Evolutionary conservation across 2,329 filamentous ascomycete species (phyloP).

Genomic region (Capronia coronata): DNA sequence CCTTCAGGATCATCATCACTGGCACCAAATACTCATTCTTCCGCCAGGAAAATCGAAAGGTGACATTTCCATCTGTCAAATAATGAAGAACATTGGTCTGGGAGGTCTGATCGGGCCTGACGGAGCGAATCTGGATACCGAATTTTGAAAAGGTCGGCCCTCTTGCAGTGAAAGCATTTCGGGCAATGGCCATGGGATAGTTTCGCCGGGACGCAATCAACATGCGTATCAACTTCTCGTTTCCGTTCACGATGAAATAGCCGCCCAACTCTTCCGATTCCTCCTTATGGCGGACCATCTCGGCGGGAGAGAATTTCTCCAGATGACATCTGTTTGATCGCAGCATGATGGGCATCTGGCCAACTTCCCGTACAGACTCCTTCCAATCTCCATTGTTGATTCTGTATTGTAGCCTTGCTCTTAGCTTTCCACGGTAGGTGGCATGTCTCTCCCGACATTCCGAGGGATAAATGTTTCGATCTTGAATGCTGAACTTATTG

Average conservation of each 20-base stretch:
- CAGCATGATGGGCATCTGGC: slow-evolving; percentile 87
- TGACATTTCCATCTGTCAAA: slow-evolving; percentile 89
- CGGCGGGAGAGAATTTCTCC: slow-evolving; percentile 72
- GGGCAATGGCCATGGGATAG: slow-evolving; percentile 88
- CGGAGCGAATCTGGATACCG: slow-evolving; percentile 84
- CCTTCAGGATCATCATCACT: slow-evolving; percentile 94
- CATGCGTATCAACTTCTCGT: slow-evolving; percentile 92
- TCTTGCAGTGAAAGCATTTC: slow-evolving; percentile 81
- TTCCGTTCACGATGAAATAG: slow-evolving; percentile 96
- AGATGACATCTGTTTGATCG: slow-evolving; percentile 89
- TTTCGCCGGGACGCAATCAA: slow-evolving; percentile 85
- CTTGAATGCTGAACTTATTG: slow-evolving; percentile 74
- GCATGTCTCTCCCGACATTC: slow-evolving; percentile 92
- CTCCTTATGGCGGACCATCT: slow-evolving; percentile 80
- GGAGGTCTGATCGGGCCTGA: slow-evolving; percentile 94
- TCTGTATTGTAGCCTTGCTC: slow-evolving; percentile 73
- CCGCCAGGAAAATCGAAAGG: slow-evolving; percentile 94
- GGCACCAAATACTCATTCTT: slow-evolving; percentile 97
- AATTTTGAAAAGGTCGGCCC: slow-evolving; percentile 81
- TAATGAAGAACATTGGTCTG: slow-evolving; percentile 98
- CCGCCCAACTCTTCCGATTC: slow-evolving; percentile 94
- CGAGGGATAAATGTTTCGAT: slow-evolving; percentile 79
- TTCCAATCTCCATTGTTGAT: slow-evolving; percentile 81
- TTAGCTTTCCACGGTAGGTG: slow-evolving; percentile 81
- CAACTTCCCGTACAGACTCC: slow-evolving; percentile 77